phyloP scores from a whole-genome alignment of 768 basidiomycete species.

The Mycena latifolia region DNA sequence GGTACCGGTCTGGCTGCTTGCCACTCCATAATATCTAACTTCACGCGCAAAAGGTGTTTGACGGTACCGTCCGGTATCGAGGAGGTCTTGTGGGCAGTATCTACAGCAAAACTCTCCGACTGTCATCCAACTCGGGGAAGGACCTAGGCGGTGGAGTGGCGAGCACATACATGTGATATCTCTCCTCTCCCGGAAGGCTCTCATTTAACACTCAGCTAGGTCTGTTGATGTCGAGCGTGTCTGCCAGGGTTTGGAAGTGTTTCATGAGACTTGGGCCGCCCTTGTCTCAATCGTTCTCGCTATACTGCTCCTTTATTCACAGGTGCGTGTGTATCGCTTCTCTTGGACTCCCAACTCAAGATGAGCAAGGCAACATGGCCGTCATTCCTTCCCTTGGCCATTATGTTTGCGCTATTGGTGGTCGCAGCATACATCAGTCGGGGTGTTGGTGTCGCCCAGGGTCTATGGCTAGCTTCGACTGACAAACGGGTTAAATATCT shows the following conservation, averaged over 20 bases:
- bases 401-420: slow-evolving; percentile 4
- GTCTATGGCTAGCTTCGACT: slow-evolving; percentile 18
- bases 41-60: slow-evolving; percentile 1
- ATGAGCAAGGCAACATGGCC: slow-evolving; percentile 23
- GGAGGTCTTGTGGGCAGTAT: slow-evolving; percentile 20
- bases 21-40: neutral
- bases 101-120: slow-evolving; percentile 20
- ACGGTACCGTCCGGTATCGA: slow-evolving; percentile 16
- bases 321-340: neutral
- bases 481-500: slow-evolving; percentile 33
- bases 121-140: slow-evolving; percentile 7
- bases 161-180: slow-evolving; percentile 28
- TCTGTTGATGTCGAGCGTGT: slow-evolving; percentile 29
- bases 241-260: slow-evolving; percentile 18
- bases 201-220: slow-evolving; percentile 3
- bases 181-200: neutral
- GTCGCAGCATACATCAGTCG: slow-evolving; percentile 16
- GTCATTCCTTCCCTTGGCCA: slow-evolving; percentile 21
- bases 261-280: slow-evolving; percentile 27
- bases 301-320: slow-evolving; percentile 16
- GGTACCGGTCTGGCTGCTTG: slow-evolving; percentile 3
- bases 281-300: slow-evolving; percentile 4
- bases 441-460: slow-evolving; percentile 17
- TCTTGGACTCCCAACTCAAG: neutral
- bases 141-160: slow-evolving; percentile 28